A percentile compares a stretch with the other conserved stretches of the same genome.
These are phyloP conservation scores for Endocalyx cinctus DNA, from an alignment of 2,329 filamentous ascomycete genomes.

Conservation along the genomic window DNA sequence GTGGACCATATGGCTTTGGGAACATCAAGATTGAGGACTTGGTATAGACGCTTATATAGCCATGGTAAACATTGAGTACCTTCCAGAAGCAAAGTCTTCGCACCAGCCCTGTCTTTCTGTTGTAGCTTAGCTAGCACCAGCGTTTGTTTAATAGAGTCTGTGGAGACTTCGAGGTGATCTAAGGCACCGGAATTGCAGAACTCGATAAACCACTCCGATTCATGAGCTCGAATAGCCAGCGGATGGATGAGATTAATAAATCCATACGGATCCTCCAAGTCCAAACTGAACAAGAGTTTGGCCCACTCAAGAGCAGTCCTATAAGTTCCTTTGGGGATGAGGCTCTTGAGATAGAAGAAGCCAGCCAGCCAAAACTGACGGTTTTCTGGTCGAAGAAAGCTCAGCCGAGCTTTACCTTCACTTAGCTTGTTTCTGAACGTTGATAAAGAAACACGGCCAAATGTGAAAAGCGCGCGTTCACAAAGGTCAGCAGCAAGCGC, in stretches of 20 bases:
- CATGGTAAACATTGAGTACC: constrained; percentile 76
- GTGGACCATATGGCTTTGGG: constrained; percentile 82
- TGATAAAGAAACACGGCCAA: constrained; percentile 83
- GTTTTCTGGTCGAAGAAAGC: constrained; percentile 81
- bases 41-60: constrained; percentile 77
- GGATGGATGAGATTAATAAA: constrained; percentile 78
- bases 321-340: constrained; percentile 89
- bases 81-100: constrained; percentile 57
- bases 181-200: constrained; percentile 51
- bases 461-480: constrained; percentile 86
- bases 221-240: constrained; percentile 74
- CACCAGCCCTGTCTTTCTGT: constrained; percentile 59
- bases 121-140: constrained; percentile 72
- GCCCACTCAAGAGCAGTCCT: constrained; percentile 91
- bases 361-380: constrained; percentile 87
- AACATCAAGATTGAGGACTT: constrained; percentile 71
- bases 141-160: constrained; percentile 69
- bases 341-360: constrained; percentile 81
- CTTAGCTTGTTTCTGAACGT: constrained; percentile 73
- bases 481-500: constrained; percentile 81
- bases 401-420: constrained; percentile 72
- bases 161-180: constrained; percentile 30
- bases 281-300: constrained; percentile 73
- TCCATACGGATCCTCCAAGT: constrained; percentile 76
- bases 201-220: constrained; percentile 71